Percentiles rank a stretch among this genome's conserved stretches.
These are phyloP conservation scores for Verticillium longisporum DNA, from an alignment of 2,329 filamentous ascomycete species.

Conservation along the genomic window DNA sequence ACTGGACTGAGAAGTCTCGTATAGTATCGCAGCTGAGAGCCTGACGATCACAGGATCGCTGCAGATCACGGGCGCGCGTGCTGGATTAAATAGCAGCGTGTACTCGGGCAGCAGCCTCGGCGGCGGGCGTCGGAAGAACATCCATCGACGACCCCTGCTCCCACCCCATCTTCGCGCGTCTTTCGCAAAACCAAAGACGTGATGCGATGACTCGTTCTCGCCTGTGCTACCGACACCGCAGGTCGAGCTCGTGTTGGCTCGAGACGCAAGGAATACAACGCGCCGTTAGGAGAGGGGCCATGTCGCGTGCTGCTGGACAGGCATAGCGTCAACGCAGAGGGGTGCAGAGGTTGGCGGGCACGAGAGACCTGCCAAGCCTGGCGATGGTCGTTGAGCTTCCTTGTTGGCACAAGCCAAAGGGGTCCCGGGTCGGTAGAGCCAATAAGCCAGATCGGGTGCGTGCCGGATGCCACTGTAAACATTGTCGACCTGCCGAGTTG, in stretches of 20 bases:
- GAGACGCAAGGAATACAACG: background rate
- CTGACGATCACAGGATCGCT: background rate
- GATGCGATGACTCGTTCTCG: background rate
- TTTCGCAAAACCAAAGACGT: background rate
- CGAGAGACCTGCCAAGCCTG: background rate
- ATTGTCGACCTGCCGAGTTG: conserved; percentile 1
- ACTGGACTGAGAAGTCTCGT: background rate
- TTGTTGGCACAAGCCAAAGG: background rate
- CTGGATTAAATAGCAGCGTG: background rate
- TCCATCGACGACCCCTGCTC: background rate
- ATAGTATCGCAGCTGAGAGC: background rate
- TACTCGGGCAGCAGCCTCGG: background rate
- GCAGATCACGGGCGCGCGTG: background rate
- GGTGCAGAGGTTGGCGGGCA: background rate
- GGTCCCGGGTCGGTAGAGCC: background rate
- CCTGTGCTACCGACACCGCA: background rate
- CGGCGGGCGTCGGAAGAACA: background rate
- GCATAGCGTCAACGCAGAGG: background rate
- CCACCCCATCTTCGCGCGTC: background rate
- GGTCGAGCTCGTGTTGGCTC: background rate
- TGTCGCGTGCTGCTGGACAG: background rate
- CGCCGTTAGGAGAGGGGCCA: background rate
- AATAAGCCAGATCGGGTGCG: background rate
- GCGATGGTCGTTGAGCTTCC: background rate
- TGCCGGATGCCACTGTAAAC: background rate